Evolutionary conservation across 495 filamentous ascomycete species (phyloP).

Genomic region (Tirmania nivea): DNA sequence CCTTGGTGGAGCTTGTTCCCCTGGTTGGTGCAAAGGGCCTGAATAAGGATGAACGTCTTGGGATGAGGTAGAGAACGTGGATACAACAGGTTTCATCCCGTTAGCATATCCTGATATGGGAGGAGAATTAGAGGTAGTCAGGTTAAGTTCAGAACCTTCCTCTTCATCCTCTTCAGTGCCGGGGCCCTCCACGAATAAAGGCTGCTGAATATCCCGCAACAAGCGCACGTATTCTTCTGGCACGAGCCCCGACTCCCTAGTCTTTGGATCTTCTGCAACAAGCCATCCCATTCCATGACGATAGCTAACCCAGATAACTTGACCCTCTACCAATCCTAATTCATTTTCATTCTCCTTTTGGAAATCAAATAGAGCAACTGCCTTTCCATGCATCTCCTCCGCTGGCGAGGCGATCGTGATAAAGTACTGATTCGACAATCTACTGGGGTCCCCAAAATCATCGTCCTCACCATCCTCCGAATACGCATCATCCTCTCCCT

Average conservation of each 20-base stretch:
- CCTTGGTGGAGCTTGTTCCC: conserved; percentile 10
- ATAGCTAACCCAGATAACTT: conserved; percentile 91
- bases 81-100: conserved; percentile 33
- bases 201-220: conserved; percentile 64
- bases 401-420: conserved; percentile 90
- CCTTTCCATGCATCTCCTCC: conserved; percentile 94
- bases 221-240: conserved; percentile 93
- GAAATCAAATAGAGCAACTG: conserved; percentile 89
- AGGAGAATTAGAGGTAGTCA: background rate
- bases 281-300: conserved; percentile 92
- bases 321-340: conserved; percentile 75
- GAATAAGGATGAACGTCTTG: conserved; percentile 53
- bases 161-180: background rate
- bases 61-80: conserved; percentile 54
- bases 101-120: background rate
- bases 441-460: conserved; percentile 11
- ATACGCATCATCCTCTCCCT: conserved; percentile 19
- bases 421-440: conserved; percentile 52
- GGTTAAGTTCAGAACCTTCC: background rate
- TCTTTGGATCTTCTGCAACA: conserved; percentile 89
- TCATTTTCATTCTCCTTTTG: conserved; percentile 90
- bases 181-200: background rate
- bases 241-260: conserved; percentile 56
- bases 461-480: conserved; percentile 21
- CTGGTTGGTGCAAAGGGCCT: conserved; percentile 25